Evolutionary conservation across 2,329 filamentous ascomycete species (phyloP), one percentile per base, ranked within the genome.

Genomic region (Capronia epimyces): DNA sequence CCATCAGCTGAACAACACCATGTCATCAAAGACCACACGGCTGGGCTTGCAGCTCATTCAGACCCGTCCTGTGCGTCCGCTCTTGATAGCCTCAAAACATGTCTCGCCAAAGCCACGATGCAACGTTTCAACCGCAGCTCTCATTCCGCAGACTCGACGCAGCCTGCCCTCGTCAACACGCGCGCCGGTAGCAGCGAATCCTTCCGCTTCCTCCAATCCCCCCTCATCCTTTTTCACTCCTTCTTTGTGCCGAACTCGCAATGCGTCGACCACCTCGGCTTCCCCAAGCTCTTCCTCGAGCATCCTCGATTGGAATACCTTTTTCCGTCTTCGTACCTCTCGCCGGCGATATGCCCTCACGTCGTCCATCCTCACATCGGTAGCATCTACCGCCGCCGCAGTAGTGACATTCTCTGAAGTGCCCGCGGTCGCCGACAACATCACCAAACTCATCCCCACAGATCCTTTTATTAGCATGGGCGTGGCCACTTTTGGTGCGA

Each of bases 401-500:
- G 63, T 71, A 5, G 66, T 56, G 27, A 43, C 53, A 2, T 55
- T 62, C 43, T 49, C 55, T 3, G 55, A 58, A 36, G 37, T 59
- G 10, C 60, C 58, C 22, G 56, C 52, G 16, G 36, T 60, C 32
- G 50, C 56, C 20, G 59, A 61, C 41, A 53, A 56, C 20, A 46
- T 63, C 44, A 57, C 56, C 21, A 56, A 57, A 37, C 29, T 63
- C 13, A 48, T 60, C 7, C 58, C 60, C 2, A 76, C 96, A 50
- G 93, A 97, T 68, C 91, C 91, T 1, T 81, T 96, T 63, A 77
- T 96, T 63, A 84, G 89, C 21, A 77, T 96, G 60, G 91, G 89
- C 1, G 67, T 95, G 63, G 83, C 88, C 58, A 89, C 86, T 7
- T 73, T 91, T 56, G 82, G 82, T 12, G 89, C 83, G 59, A 81